phyloP scores from a whole-genome alignment of 192 early-diverging fungal species.

The Lunasporangiospora selenospora region DNA sequence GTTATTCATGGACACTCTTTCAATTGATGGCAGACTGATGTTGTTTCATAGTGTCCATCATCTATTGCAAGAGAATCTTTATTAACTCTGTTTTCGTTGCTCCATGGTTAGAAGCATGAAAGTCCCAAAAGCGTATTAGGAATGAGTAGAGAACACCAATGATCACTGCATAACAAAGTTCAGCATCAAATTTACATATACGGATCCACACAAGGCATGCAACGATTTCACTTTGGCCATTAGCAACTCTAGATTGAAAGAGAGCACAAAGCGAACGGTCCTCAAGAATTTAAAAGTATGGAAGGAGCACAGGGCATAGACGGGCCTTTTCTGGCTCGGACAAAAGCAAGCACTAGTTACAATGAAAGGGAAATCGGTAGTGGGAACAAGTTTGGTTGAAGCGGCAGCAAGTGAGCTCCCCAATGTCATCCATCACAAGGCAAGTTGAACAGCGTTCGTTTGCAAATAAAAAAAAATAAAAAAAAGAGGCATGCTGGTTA shows the following conservation, averaged over 20 bases:
- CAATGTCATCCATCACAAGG: slow-evolving; percentile 6
- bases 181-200: slow-evolving; percentile 9
- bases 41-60: background rate
- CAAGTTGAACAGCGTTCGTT: background rate
- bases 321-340: slow-evolving; percentile 4
- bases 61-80: background rate
- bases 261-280: background rate
- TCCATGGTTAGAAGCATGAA: background rate
- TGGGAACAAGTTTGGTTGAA: slow-evolving; percentile 14
- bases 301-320: slow-evolving; percentile 5
- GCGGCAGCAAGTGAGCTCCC: slow-evolving; percentile 17
- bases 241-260: slow-evolving; percentile 3
- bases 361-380: slow-evolving; percentile 7
- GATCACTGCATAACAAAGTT: background rate
- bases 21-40: background rate
- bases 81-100: background rate
- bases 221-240: slow-evolving; percentile 4
- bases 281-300: slow-evolving; percentile 1
- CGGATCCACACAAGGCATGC: slow-evolving; percentile 2
- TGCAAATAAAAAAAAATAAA: slow-evolving; percentile 7
- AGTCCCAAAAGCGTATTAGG: background rate
- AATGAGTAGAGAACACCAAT: slow-evolving; percentile 2
- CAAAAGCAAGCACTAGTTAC: slow-evolving; percentile 12
- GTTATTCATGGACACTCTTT: background rate
- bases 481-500: too few species aligned